Percentiles rank a stretch among this genome's conserved stretches.
Evolutionary conservation across 164 flowering plant species (phyloP).

Genomic region (Aristolochia californica): DNA sequence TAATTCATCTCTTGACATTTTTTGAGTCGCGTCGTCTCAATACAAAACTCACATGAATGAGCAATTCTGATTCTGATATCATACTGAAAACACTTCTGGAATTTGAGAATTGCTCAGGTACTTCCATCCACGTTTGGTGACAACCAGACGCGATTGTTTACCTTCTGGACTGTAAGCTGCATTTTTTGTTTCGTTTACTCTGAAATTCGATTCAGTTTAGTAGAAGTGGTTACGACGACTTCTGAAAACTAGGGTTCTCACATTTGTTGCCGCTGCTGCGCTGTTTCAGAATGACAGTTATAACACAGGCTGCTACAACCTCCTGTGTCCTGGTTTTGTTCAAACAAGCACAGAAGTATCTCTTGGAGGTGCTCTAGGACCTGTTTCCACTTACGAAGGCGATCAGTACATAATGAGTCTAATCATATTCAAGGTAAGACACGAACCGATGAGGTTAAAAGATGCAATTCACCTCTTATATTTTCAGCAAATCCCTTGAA

Average conservation of each 20-base stretch:
- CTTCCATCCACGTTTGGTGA: not conserved
- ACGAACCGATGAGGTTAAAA: no score
- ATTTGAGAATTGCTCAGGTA: not conserved
- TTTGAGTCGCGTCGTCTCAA: not conserved
- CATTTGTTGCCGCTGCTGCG: not conserved
- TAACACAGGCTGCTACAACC: constrained; percentile 75
- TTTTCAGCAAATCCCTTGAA: not conserved
- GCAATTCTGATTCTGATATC: not conserved
- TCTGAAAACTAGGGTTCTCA: no score
- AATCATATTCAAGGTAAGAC: constrained; percentile 57
- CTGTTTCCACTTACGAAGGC: constrained; percentile 33
- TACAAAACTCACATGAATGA: not conserved
- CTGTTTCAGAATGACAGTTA: constrained; percentile 24
- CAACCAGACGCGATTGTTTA: constrained; percentile 11
- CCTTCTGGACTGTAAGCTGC: constrained; percentile 20
- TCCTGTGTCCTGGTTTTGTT: constrained; percentile 68
- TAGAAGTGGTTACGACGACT: not conserved
- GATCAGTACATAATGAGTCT: constrained; percentile 52
- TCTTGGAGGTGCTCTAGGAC: constrained; percentile 66
- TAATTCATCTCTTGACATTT: not conserved
- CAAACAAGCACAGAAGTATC: constrained; percentile 52
- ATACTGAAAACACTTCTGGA: not conserved
- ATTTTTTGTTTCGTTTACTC: not conserved
- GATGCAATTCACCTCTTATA: not conserved
- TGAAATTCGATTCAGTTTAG: not conserved